Conservation (phyloP, 805 yeast genomes). For the Suhomyces faveliae region DNA sequence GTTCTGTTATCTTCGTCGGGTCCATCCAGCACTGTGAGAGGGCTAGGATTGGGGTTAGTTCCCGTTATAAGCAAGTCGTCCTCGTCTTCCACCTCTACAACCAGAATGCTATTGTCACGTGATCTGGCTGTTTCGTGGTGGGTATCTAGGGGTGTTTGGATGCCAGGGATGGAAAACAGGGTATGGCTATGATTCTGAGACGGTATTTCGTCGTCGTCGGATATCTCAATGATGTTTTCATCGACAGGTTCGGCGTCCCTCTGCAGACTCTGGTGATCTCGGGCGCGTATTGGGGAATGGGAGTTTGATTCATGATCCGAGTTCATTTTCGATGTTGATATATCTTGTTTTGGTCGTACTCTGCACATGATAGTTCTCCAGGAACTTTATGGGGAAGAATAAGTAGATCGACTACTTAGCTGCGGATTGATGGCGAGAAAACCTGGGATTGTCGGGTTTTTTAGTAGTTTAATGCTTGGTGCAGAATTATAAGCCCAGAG, state of each 20-base stretch:
- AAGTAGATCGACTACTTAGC: background rate
- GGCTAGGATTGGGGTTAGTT: slow-evolving; percentile 7
- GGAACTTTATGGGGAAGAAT: background rate
- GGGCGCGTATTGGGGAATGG: background rate
- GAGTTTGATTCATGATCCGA: background rate
- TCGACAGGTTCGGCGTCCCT: background rate
- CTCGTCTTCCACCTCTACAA: slow-evolving; percentile 3
- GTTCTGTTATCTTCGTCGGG: background rate
- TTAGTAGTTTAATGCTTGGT: background rate
- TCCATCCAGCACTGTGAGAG: background rate
- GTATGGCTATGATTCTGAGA: background rate
- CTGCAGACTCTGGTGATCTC: background rate
- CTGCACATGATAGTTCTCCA: background rate
- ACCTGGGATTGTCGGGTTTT: background rate
- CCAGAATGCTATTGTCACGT: background rate
- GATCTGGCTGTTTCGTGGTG: background rate
- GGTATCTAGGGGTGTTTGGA: background rate
- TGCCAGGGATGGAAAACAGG: background rate
- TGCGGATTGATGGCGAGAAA: background rate
- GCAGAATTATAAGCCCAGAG: background rate
- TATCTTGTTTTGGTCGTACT: background rate
- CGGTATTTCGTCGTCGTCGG: slow-evolving; percentile 7
- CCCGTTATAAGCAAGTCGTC: slow-evolving; percentile 11
- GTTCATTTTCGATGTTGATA: background rate
- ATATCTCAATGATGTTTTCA: slow-evolving; percentile 4